A percentile compares a stretch with the other conserved stretches of the same genome.
Conservation (phyloP, 2,329 filamentous ascomycete species). For the Alternaria gansuensis region DNA sequence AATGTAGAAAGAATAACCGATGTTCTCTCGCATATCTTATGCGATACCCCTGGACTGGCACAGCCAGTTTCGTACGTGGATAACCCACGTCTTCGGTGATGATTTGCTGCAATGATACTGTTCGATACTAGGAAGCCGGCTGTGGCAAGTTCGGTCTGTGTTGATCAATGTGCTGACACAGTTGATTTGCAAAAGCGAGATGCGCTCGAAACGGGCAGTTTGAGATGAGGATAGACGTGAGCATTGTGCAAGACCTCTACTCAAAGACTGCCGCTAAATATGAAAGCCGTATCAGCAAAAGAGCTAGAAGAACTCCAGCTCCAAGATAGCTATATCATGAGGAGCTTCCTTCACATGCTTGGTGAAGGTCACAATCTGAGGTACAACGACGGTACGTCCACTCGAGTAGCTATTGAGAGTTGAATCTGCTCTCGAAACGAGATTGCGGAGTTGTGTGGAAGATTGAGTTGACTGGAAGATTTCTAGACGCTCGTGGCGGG, state of each 20-base stretch:
- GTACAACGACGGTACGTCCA: neutral
- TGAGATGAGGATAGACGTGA: neutral
- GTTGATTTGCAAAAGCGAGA: neutral
- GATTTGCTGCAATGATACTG: neutral
- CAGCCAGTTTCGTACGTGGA: neutral
- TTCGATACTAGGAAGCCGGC: neutral
- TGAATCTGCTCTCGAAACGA: neutral
- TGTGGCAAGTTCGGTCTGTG: neutral
- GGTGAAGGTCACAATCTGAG: neutral
- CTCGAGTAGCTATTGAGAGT: neutral
- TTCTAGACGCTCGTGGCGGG: neutral
- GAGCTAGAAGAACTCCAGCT: neutral
- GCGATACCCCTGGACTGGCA: neutral
- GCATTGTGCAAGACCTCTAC: neutral
- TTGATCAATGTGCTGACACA: neutral
- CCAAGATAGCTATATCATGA: neutral
- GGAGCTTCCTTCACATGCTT: neutral
- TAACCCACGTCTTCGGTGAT: conserved; percentile 1
- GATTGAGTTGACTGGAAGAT: neutral
- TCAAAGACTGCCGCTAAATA: neutral
- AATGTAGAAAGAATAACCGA: neutral
- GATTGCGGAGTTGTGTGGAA: neutral
- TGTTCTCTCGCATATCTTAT: neutral
- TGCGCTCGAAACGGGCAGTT: neutral
- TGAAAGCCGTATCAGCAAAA: neutral